Conservation (phyloP, 805 yeast species). For the Ogataea glucozyma region DNA sequence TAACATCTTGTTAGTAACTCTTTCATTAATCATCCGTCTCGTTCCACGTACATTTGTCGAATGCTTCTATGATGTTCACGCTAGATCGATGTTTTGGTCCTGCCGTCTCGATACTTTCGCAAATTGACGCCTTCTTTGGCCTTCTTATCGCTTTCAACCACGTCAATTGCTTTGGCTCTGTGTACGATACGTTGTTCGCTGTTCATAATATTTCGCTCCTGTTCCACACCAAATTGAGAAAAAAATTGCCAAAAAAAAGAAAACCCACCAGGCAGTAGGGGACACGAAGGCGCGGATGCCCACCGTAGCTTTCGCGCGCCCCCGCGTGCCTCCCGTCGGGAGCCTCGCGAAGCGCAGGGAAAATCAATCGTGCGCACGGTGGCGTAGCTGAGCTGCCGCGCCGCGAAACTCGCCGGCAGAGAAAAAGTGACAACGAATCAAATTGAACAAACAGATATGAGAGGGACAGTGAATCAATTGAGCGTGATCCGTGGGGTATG, state of each 20-base stretch:
- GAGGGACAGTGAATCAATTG: constrained; percentile 6
- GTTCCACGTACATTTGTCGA: background rate
- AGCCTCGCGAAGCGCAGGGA: constrained; percentile 2
- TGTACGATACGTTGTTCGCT: constrained; percentile 5
- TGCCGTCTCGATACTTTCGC: background rate
- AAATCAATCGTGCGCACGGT: constrained; percentile 2
- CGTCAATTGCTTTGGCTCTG: background rate
- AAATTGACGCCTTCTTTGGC: background rate
- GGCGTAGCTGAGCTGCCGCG: constrained; percentile 9
- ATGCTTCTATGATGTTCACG: too few species aligned
- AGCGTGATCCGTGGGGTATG: background rate
- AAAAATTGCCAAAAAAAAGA: constrained; percentile 9
- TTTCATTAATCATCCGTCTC: background rate
- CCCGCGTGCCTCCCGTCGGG: background rate
- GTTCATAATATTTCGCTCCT: constrained; percentile 8
- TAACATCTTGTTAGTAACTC: constrained; percentile 10
- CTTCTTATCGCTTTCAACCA: background rate
- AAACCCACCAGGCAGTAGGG: constrained; percentile 2
- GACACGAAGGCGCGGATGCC: background rate
- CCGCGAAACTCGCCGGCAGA: constrained; percentile 5
- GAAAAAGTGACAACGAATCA: constrained; percentile 27
- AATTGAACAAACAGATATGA: constrained; percentile 17
- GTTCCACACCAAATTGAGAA: constrained; percentile 8
- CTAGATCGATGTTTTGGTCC: constrained; percentile 5
- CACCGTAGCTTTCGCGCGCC: background rate